phyloP scores from a whole-genome alignment of 1,139 yeast species.

The Eremothecium coryli region DNA sequence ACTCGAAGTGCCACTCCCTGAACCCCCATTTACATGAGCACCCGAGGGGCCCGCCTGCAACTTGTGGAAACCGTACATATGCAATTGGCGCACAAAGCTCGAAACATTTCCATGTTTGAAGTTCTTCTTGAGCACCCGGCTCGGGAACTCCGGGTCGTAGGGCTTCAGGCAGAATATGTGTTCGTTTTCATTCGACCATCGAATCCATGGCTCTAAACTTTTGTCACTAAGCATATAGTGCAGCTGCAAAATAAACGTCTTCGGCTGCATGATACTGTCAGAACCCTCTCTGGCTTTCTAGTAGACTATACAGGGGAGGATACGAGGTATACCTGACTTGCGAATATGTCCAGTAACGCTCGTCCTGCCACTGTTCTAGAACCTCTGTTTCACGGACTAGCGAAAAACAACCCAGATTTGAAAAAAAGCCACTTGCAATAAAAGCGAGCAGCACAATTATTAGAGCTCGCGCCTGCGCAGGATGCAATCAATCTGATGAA shows the following conservation, averaged over 20 bases:
- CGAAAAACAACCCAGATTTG: too few species aligned
- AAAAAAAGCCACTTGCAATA: too few species aligned
- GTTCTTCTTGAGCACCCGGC: slow-evolving; percentile 53
- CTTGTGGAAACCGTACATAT: slow-evolving; percentile 71
- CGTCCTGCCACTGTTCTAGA: too few species aligned
- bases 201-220: slow-evolving; percentile 40
- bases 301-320: too few species aligned
- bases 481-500: too few species aligned
- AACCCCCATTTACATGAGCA: neutral
- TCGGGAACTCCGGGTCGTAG: slow-evolving; percentile 53
- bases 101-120: slow-evolving; percentile 78
- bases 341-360: too few species aligned
- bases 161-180: slow-evolving; percentile 59
- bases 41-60: slow-evolving; percentile 25
- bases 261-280: slow-evolving; percentile 10
- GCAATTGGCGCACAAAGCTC: slow-evolving; percentile 67
- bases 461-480: too few species aligned
- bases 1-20: neutral
- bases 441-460: too few species aligned
- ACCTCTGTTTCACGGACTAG: too few species aligned
- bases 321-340: too few species aligned
- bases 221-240: slow-evolving; percentile 24
- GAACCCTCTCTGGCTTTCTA: too few species aligned
- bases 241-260: slow-evolving; percentile 28
- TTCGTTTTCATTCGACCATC: slow-evolving; percentile 61